A percentile compares a stretch with the other conserved stretches of the same genome.
Evolutionary conservation across 208 protist genomes (phyloP).

Genomic region (Leishmania tarentolae): DNA sequence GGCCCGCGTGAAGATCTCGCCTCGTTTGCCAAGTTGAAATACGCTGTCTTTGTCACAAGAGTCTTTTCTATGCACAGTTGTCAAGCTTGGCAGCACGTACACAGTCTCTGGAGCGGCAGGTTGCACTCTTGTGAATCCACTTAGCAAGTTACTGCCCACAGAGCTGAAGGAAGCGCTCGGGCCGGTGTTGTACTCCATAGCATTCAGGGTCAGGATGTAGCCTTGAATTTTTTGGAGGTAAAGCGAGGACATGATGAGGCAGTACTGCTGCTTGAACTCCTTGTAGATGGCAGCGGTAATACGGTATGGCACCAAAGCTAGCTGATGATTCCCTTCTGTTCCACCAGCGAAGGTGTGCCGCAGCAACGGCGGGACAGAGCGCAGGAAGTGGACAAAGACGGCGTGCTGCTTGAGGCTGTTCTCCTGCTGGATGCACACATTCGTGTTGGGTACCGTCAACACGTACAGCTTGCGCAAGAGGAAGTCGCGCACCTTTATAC

Average conservation of each 20-base stretch:
- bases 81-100: constrained; percentile 62
- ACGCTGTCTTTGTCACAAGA: constrained; percentile 1
- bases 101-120: constrained; percentile 24
- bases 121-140: constrained; percentile 21
- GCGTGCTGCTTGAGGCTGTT: constrained; percentile 64
- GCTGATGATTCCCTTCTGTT: constrained; percentile 29
- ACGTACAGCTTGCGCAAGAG: constrained; percentile 68
- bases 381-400: constrained; percentile 81
- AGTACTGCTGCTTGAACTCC: constrained; percentile 78
- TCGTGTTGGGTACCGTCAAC: constrained; percentile 73
- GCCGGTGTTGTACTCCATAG: constrained; percentile 62
- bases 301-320: constrained; percentile 51
- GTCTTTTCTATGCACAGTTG: constrained; percentile 28
- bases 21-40: constrained; percentile 62
- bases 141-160: constrained; percentile 16
- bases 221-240: constrained; percentile 74
- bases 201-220: constrained; percentile 78
- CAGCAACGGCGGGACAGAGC: constrained; percentile 51
- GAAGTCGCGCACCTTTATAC: constrained; percentile 74
- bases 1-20: constrained; percentile 48
- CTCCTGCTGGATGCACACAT: constrained; percentile 86
- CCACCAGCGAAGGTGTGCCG: constrained; percentile 38
- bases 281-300: constrained; percentile 72
- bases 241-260: constrained; percentile 68
- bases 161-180: constrained; percentile 16